A percentile compares a stretch with the other conserved stretches of the same genome.
Evolutionary conservation across 345 rosid species (phyloP).

Genomic region (Eucalyptus regnans): DNA sequence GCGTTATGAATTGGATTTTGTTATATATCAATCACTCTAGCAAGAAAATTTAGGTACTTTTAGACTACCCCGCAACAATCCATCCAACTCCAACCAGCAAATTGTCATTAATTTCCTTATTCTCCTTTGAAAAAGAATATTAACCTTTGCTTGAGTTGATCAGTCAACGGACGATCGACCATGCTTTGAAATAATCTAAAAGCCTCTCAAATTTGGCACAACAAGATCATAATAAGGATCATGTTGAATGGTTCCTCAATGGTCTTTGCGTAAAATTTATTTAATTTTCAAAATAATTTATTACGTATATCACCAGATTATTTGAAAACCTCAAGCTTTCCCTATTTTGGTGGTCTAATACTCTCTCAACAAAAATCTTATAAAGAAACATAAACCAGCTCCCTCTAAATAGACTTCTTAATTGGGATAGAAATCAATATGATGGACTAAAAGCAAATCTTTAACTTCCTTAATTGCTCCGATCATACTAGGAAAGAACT

Average conservation of each 20-base stretch:
- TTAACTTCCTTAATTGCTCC: not conserved
- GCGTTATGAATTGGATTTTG: too few relatives aligned
- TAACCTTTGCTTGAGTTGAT: not conserved
- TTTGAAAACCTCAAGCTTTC: not conserved
- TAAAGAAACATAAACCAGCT: not conserved
- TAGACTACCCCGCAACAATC: too few relatives aligned
- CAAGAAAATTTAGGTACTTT: too few relatives aligned
- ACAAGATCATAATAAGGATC: not conserved
- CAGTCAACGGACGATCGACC: not conserved
- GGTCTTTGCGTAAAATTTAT: not conserved
- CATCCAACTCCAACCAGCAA: too few relatives aligned
- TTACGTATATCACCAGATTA: not conserved
- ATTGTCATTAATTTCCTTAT: too few relatives aligned
- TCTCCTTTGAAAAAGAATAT: too few relatives aligned
- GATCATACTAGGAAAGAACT: not conserved
- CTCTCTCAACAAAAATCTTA: not conserved
- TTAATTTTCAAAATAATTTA: not conserved
- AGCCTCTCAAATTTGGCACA: not conserved
- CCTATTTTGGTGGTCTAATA: not conserved
- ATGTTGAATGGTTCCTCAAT: not conserved
- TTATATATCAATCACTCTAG: too few relatives aligned
- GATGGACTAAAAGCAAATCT: not conserved
- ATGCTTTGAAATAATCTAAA: not conserved
- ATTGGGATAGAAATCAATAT: not conserved
- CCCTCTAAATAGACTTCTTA: not conserved